Conservation (phyloP, 306 rosid genomes). For the Pachyrhizus erosus region DNA sequence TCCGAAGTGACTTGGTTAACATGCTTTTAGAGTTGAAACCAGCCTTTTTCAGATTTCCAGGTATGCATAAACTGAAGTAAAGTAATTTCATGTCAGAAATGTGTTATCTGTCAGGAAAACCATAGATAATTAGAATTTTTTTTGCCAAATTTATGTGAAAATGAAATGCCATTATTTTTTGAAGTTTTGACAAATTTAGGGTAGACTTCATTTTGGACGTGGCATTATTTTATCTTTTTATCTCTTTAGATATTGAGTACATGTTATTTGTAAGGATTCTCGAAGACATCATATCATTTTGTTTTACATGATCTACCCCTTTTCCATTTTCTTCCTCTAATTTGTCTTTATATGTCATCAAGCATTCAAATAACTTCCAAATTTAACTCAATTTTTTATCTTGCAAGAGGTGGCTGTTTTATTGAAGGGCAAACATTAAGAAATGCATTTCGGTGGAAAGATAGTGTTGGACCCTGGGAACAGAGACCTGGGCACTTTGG, state of each 20-base stretch:
- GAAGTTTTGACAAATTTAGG: background rate
- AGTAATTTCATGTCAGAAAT: background rate
- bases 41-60: slow-evolving; percentile 82
- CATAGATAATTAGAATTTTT: background rate
- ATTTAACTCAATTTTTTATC: slow-evolving; percentile 12
- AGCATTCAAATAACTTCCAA: slow-evolving; percentile 4
- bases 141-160: background rate
- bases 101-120: background rate
- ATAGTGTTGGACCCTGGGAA: slow-evolving; percentile 84
- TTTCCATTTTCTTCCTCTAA: background rate
- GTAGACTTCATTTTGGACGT: background rate
- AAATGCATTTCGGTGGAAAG: slow-evolving; percentile 96
- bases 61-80: slow-evolving; percentile 42
- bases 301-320: background rate
- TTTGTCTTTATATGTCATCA: background rate
- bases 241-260: background rate
- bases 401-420: slow-evolving; percentile 74
- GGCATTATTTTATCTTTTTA: background rate
- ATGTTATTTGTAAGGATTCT: background rate
- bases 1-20: slow-evolving; percentile 65
- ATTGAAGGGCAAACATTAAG: slow-evolving; percentile 82
- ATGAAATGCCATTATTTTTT: background rate
- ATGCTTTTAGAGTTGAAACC: slow-evolving; percentile 69
- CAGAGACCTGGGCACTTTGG: slow-evolving; percentile 90
- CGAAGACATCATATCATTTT: background rate